Evolutionary conservation across 2,329 filamentous ascomycete species (phyloP), one percentile per base, ranked within the genome.

Genomic region (Colletotrichum lindemuthianum): DNA sequence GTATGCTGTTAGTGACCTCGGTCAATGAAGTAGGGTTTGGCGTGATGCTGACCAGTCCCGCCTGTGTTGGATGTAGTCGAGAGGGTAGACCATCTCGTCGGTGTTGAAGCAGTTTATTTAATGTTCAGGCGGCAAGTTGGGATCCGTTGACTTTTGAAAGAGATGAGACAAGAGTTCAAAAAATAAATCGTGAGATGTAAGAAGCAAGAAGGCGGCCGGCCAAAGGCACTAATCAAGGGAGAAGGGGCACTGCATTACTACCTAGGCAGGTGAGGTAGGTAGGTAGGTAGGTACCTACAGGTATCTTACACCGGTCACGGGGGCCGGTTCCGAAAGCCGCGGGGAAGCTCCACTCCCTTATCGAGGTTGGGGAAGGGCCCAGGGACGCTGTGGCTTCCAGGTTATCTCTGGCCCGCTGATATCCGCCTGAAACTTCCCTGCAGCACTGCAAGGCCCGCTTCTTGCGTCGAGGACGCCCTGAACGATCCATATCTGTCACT

Each of bases 61-160:
- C 70, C 84, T 85, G 76, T 93, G 91, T 72, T 90, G 86, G 70
- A 92, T 82, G 72, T 92, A 93, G 65, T 83, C 79, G 44, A 82
- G 75, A n/a, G 65, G 60, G n/a, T 67, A 67, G 44, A 65, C 65
- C 67, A 68, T 68, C 63, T 63, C 64, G 34, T 15, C 32, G 45
- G 37, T 13, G 37, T 15, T 44, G 7, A 6, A 4, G 39, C 9
- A 33, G 43, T 41, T 41, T n/a, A 40, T 49, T 34, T 10, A 12
- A 11, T 12, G 37, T 54, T 24, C 15, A 7, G 45, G 13, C 24
- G 34, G 47, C 13, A 2, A 36, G 9, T 24, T n/a, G 9, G 11
- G 15, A 45, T n/a, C 7, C 11, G 43, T 10, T 8, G 15, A 15
- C 43, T 0, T 45, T 11, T 43, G 54, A 43, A 13, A 36, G 39